Evolutionary conservation across 495 filamentous ascomycete species (phyloP), one percentile per base, ranked within the genome.

Genomic region (Jackrogersella multiformis): DNA sequence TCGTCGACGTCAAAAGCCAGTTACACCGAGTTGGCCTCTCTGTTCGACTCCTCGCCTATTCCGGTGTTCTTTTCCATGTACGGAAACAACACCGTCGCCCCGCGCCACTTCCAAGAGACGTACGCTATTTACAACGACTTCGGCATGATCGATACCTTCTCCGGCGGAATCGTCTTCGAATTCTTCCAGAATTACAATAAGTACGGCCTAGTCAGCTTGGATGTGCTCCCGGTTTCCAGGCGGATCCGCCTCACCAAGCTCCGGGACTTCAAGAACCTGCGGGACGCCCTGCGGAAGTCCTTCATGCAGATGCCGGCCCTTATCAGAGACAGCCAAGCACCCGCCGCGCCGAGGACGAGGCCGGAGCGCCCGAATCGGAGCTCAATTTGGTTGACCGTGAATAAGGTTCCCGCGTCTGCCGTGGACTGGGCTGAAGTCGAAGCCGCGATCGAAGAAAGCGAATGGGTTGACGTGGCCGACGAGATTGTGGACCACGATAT

Each of bases 11-110:
- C 64, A 8, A 45, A 61, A 4, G 90, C 89, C 0, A 83, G 85
- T 10, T 92, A 89, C 74, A 69, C 85, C 36, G n/a, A 26, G 4
- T 3, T 63, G 10, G n/a, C 64, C 21, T 64, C 82, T 35, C 82
- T 88, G 66, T 92, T 90, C 73, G 54, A 73, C 45, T 79, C 79
- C 30, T 90, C 91, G 75, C 83, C 85, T 12, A 85, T 91, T 3
- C 90, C 90, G 10, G 82, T 86, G 48, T 93, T 92, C 83, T 90
- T 92, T 69, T 85, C 90, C 34, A 89, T 90, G 74, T 93, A 93
- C 70, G 89, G 90, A 12, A 90, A 86, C 79, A 90, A 90, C 66
- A 44, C 24, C n/a, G n/a, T 38, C 12, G 61, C 72, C 13, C 84
- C 86, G 10, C 85, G 88, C 41, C 60, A 60, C 20, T 92, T 92